Conservation (phyloP, 2,329 filamentous ascomycete species). For the Trichophyton rubrum region DNA sequence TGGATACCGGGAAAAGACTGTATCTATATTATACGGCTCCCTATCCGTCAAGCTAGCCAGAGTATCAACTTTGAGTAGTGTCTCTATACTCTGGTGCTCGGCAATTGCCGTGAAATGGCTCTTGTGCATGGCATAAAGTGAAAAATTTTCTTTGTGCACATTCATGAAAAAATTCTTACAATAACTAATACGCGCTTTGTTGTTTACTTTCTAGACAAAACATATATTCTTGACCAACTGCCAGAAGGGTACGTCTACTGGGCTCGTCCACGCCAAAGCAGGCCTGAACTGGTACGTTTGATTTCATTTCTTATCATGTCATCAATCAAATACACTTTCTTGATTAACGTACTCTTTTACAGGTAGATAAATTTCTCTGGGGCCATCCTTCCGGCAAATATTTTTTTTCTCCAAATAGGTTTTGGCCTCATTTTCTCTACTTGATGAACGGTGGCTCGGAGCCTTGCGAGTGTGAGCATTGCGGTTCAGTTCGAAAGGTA, state of each 20-base stretch:
- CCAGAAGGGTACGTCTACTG: constrained; percentile 44
- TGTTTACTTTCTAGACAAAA: background rate
- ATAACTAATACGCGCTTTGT: background rate
- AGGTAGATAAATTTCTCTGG: constrained; percentile 44
- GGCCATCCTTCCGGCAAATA: constrained; percentile 41
- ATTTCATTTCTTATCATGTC: background rate
- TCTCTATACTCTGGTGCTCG: background rate
- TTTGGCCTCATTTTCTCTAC: constrained; percentile 46
- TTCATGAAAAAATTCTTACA: background rate
- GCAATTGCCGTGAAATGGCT: background rate
- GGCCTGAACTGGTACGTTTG: constrained; percentile 23
- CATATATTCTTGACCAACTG: constrained; percentile 41
- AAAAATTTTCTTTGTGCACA: background rate
- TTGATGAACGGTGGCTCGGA: constrained; percentile 39
- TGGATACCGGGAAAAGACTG: background rate
- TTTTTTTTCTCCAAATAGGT: constrained; percentile 43
- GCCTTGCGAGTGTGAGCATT: constrained; percentile 41
- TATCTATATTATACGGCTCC: background rate
- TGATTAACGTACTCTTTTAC: constrained; percentile 10
- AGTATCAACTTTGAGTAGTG: background rate
- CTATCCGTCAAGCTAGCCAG: background rate
- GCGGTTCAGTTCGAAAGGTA: constrained; percentile 17
- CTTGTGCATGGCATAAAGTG: background rate
- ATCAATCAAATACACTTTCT: background rate
- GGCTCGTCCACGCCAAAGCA: constrained; percentile 35